phyloP scores from a whole-genome alignment of 495 filamentous ascomycete species.

The Hypoxylon intermedium region DNA sequence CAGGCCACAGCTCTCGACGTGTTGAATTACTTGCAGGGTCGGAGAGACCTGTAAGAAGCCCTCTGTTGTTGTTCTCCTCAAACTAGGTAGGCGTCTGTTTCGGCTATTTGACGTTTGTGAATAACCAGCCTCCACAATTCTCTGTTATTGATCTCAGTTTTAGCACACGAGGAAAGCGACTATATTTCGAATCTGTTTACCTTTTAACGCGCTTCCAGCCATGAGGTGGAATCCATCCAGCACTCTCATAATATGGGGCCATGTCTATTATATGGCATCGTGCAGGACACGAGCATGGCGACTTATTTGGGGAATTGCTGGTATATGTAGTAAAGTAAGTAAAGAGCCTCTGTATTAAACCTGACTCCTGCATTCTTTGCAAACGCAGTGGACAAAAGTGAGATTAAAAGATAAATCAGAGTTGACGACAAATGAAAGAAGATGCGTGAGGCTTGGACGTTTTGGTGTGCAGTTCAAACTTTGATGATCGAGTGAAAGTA shows the following conservation, averaged over 20 bases:
- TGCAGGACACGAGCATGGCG: background rate
- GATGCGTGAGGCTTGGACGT: no score
- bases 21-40: constrained; percentile 35
- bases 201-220: constrained; percentile 29
- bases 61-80: constrained; percentile 29
- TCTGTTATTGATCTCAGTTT: constrained; percentile 4
- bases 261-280: background rate
- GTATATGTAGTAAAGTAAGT: background rate
- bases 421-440: no score
- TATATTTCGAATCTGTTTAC: constrained; percentile 22
- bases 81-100: constrained; percentile 15
- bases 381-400: no score
- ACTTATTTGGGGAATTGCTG: background rate
- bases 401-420: no score
- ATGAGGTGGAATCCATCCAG: constrained; percentile 17
- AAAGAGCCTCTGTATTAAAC: no score
- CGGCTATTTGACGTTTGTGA: constrained; percentile 9
- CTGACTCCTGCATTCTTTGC: no score
- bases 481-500: no score
- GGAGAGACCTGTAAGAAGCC: constrained; percentile 18
- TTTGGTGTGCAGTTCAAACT: no score
- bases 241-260: background rate
- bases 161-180: constrained; percentile 7
- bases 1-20: constrained; percentile 25
- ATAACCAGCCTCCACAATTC: constrained; percentile 26